phyloP scores from a whole-genome alignment of 2,329 filamentous ascomycete genomes.

The Curvularia sp. region DNA sequence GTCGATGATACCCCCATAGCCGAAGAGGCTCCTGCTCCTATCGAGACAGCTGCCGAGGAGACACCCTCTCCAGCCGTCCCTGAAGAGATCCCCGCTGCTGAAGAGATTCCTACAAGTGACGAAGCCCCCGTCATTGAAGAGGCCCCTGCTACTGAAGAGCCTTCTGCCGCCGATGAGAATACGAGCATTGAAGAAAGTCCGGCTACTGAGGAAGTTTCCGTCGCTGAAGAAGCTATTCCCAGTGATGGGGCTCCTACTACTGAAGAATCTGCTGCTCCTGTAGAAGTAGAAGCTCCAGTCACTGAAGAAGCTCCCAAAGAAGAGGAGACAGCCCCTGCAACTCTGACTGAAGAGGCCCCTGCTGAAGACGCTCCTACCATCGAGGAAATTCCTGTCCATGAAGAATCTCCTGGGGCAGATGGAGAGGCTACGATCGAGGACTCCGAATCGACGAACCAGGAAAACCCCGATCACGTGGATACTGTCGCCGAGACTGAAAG shows the following conservation, averaged over 20 bases:
- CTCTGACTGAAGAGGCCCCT: not conserved
- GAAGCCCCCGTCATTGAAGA: slow-evolving; percentile 1
- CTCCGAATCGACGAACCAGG: not conserved
- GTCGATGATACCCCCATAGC: slow-evolving; percentile 3
- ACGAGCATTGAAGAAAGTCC: not conserved
- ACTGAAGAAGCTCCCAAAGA: not conserved
- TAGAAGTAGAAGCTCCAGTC: not conserved
- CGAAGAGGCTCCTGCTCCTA: not conserved
- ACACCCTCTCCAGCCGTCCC: not conserved
- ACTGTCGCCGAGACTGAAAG: not conserved
- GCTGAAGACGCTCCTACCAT: slow-evolving; percentile 8
- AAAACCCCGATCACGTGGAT: not conserved
- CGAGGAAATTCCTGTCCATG: not conserved
- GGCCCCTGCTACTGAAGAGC: not conserved
- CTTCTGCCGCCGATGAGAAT: not conserved
- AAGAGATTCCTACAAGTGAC: slow-evolving; percentile 6
- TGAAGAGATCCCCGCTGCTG: not conserved
- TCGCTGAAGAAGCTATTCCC: not conserved
- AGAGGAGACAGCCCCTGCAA: not conserved
- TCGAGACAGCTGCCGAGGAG: not conserved
- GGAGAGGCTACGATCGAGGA: not conserved
- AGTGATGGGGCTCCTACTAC: not conserved
- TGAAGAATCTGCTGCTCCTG: not conserved
- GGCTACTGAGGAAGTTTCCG: not conserved
- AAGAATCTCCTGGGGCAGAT: not conserved